Percentiles rank a stretch among this genome's conserved stretches.
Evolutionary conservation across 2,329 filamentous ascomycete species (phyloP).

Genomic region (Tolypocladium inflatum): DNA sequence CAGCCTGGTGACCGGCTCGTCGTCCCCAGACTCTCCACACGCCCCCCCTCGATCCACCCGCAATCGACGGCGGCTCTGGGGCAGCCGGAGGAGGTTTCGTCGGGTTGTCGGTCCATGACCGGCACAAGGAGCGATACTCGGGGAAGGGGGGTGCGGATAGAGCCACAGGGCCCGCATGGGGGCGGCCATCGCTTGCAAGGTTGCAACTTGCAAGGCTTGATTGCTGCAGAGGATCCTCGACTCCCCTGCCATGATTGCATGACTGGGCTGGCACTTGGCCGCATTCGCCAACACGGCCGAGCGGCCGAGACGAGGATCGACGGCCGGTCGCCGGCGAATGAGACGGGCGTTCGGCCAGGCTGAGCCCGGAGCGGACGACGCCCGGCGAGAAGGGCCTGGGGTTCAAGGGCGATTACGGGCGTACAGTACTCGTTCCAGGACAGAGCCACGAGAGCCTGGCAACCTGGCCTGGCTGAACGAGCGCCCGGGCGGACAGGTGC

Average conservation of each 20-base stretch:
- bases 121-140: not conserved
- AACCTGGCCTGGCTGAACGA: too few species aligned
- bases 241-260: not conserved
- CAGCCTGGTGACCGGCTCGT: not conserved
- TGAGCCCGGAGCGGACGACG: not conserved
- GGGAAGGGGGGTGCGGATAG: not conserved
- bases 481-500: too few species aligned
- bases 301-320: not conserved
- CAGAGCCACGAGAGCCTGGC: too few species aligned
- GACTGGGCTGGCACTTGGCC: not conserved
- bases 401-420: too few species aligned
- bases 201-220: not conserved
- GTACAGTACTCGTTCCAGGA: too few species aligned
- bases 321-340: not conserved
- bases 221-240: too few species aligned
- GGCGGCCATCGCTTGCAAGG: not conserved
- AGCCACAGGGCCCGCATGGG: not conserved
- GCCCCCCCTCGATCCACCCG: not conserved
- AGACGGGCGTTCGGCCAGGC: not conserved
- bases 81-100: too few species aligned
- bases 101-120: not conserved
- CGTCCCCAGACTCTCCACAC: not conserved
- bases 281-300: constrained; percentile 2
- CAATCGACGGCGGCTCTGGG: not conserved
- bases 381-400: not conserved